These are phyloP conservation scores for Gnomoniopsis sp. DNA, from an alignment of 2,329 filamentous ascomycete genomes.

Conservation along the genomic window DNA sequence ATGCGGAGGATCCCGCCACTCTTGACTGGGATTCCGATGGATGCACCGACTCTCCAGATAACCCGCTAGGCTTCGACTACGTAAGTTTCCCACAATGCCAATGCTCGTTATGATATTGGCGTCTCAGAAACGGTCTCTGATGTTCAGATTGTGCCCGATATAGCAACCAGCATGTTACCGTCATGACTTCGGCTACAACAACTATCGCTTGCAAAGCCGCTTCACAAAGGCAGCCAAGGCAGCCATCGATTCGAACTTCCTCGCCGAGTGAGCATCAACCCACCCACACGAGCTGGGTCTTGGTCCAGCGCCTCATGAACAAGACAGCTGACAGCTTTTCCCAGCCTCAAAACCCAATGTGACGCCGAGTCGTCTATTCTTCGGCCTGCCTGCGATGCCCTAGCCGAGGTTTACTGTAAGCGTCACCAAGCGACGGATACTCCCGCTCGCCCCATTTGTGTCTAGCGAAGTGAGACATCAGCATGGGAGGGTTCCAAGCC, in stretches of 20 bases:
- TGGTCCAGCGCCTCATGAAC: too few relatives aligned
- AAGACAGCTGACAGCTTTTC: not conserved
- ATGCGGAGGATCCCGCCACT: not conserved
- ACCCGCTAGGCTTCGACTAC: conserved; percentile 10
- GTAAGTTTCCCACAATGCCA: not conserved
- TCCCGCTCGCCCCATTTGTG: too few relatives aligned
- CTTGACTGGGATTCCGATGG: conserved; percentile 7
- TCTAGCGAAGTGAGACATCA: too few relatives aligned
- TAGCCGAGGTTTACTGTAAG: conserved; percentile 23
- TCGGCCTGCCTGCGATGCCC: not conserved
- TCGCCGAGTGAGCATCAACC: not conserved
- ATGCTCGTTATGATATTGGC: too few relatives aligned
- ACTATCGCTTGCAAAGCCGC: conserved; percentile 6
- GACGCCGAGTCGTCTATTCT: not conserved
- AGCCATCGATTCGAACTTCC: conserved; percentile 8
- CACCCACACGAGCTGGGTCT: not conserved
- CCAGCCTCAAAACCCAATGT: conserved; percentile 7
- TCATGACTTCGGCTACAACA: conserved; percentile 11
- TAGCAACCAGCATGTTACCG: conserved; percentile 9
- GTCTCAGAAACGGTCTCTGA: not conserved
- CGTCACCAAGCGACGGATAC: too few relatives aligned
- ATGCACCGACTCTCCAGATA: conserved; percentile 5
- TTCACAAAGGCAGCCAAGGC: conserved; percentile 10
- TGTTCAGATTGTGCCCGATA: not conserved
- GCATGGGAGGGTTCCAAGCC: too few relatives aligned